Base-by-base conservation (phyloP, 495 filamentous ascomycete species). In the Penicillium salamii region DNA sequence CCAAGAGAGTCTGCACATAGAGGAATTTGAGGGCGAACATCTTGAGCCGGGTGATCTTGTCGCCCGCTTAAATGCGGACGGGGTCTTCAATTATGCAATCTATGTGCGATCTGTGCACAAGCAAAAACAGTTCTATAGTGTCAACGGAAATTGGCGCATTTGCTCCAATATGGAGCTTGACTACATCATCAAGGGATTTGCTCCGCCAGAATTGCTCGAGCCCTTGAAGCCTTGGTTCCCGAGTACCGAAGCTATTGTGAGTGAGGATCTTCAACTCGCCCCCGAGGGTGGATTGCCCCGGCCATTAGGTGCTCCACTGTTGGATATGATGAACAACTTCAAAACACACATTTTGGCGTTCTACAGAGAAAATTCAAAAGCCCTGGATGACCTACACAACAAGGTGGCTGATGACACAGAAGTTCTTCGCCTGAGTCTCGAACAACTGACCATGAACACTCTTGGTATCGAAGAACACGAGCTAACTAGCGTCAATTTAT, bases 1-100 rank as follows among this genome's bases (percentile, higher is more conserved):
- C 15, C 55, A 57, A 3, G 71, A 75, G 38, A 43, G 62, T 17
- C 44, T 70, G 9, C 65, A 69, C 7, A 47, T 62, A 11, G 50
- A 59, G 12, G 68, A 69, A 13, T 72, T 70, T 17, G 68, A 71
- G 26, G 68, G 70, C 11, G 68, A 68, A 2, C 75, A 73, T 40
- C 66, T 93, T 12, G 68, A 81, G 23, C 76, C 82, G 7, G 90
- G 90, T 11, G 90, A 95, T 61, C 63, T 95, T 47, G 80, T 91
- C 3, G 87, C 87, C 50, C 53, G 90, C 1, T 43, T 59, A 7
- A 53, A 53, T 2, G 49, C 63, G 3, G 68, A 70, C n/a, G 71
- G 68, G 19, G 55, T 76, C 5, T 64, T 78, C 40, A 71, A 70
- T 4, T 69, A 88, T n/a, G 87, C 82, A 21, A 76, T 95, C 21